These are phyloP conservation scores for Colletotrichum abscissum DNA, from an alignment of 2,329 filamentous ascomycete species.

Conservation along the genomic window DNA sequence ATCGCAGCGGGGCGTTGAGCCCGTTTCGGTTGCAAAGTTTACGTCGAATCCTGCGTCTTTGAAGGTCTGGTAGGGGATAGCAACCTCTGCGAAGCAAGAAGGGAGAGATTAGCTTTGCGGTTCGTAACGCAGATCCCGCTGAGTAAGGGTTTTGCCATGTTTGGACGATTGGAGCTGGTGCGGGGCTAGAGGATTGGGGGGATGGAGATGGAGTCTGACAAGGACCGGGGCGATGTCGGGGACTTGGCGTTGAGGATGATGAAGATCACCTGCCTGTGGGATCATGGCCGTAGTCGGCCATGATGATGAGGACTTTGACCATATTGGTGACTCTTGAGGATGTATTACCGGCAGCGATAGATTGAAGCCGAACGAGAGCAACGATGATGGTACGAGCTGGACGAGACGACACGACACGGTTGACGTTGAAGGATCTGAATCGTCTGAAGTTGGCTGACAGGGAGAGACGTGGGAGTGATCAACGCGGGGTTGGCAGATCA, in stretches of 20 bases:
- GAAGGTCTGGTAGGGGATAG: slow-evolving; percentile 60
- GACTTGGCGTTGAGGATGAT: neutral
- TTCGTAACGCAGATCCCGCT: slow-evolving; percentile 13
- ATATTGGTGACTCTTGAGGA: slow-evolving; percentile 31
- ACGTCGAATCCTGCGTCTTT: slow-evolving; percentile 59
- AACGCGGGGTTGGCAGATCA: slow-evolving; percentile 17
- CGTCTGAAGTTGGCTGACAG: neutral
- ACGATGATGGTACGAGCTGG: neutral
- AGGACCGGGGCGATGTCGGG: neutral
- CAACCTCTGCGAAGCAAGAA: slow-evolving; percentile 53
- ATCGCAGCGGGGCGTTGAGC: slow-evolving; percentile 60
- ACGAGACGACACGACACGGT: neutral
- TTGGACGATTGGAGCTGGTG: neutral
- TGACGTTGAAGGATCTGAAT: neutral
- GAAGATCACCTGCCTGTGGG: slow-evolving; percentile 55
- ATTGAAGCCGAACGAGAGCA: neutral
- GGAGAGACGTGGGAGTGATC: slow-evolving; percentile 1
- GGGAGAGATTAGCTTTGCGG: slow-evolving; percentile 21
- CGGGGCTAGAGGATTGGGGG: neutral
- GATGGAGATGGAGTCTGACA: neutral
- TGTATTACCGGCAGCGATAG: neutral
- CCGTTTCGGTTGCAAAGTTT: slow-evolving; percentile 61
- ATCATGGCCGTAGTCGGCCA: slow-evolving; percentile 67
- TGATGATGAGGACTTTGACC: slow-evolving; percentile 57
- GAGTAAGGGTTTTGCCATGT: neutral